Evolutionary conservation across 1,284 basidiomycete species (phyloP), one percentile per base, ranked within the genome.

Genomic region (Trametes sp.): DNA sequence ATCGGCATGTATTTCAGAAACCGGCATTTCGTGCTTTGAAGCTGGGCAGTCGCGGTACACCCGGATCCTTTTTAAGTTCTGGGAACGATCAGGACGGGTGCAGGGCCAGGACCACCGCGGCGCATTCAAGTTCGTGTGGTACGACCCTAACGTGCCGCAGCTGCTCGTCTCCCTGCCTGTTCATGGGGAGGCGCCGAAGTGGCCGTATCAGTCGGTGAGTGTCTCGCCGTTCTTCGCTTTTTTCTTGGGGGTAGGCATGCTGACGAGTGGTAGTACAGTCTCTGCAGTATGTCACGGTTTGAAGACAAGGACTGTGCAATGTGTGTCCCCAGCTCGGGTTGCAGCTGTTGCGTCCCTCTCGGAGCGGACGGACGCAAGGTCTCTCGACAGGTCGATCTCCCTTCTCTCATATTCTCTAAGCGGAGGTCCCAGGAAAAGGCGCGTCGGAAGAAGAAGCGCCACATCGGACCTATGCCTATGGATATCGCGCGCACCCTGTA

Each of bases 1-100:
- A 10, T 9, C 7, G 1, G 13, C 11, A 33, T 24, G 21, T 5
- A n/a, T 84, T 87, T 45, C n/a, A n/a, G n/a, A n/a, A n/a, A n/a
- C 81, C 82, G 57, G 82, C 81, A 80, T 86, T 84, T 63, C 84
- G 80, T 56, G 84, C 76, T 77, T 88, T 91, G 57, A 92, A 76
- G 78, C 85, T 81, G 14, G 89, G 90, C 0, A 95, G 81, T 69
- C 87, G 87, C 4, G 93, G 93, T 0, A 95, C 80, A 19, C 92
- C 93, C 46, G 90, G 90, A 74, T 94, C 93, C 72, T 93, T 94
- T 78, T 91, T 93, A 35, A 93, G 78, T 71, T 90, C 92, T 93
- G 24, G 13, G 41, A 51, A 36, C 48, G 48, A 63, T 62, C 24
- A 61, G 54, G 19, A 26, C n/a, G n/a, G n/a, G n/a, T n/a, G n/a